Conservation (phyloP, 208 protist species). For the Phytomonas francai region DNA sequence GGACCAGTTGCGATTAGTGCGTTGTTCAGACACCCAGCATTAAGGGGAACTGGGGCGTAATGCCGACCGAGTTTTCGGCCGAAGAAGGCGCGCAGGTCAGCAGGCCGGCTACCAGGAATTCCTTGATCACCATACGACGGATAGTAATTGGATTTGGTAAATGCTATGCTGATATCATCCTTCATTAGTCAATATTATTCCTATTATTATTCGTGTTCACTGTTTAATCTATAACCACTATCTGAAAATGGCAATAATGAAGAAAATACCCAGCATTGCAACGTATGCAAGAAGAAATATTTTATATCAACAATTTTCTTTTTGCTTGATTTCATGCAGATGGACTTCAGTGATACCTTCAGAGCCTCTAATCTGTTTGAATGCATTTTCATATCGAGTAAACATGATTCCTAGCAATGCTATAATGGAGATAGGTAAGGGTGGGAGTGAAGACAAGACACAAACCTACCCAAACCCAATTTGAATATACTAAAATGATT, state of each 20-base stretch:
- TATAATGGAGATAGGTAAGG: neutral
- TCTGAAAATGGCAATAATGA: constrained; percentile 8
- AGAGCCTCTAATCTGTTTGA: neutral
- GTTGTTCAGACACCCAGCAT: constrained; percentile 28
- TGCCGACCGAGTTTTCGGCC: constrained; percentile 25
- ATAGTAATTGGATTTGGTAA: constrained; percentile 56
- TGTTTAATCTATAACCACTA: constrained; percentile 1
- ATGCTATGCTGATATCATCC: constrained; percentile 57
- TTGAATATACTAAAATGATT: neutral
- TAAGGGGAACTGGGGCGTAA: constrained; percentile 35
- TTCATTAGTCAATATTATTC: neutral
- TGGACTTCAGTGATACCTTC: neutral
- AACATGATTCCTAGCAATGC: constrained; percentile 6
- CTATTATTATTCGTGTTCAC: constrained; percentile 1
- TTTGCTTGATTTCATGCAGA: neutral
- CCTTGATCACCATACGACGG: constrained; percentile 56
- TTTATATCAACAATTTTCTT: constrained; percentile 2
- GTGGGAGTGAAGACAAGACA: neutral
- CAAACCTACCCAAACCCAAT: neutral
- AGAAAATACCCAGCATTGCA: constrained; percentile 14
- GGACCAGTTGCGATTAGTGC: constrained; percentile 27
- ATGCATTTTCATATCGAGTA: constrained; percentile 2
- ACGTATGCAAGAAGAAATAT: constrained; percentile 9
- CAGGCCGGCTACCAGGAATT: constrained; percentile 62
- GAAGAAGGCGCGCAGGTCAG: constrained; percentile 19